Evolutionary conservation across 768 basidiomycete species (phyloP), one percentile per base, ranked within the genome.

Genomic region (Tylopilus felleus): DNA sequence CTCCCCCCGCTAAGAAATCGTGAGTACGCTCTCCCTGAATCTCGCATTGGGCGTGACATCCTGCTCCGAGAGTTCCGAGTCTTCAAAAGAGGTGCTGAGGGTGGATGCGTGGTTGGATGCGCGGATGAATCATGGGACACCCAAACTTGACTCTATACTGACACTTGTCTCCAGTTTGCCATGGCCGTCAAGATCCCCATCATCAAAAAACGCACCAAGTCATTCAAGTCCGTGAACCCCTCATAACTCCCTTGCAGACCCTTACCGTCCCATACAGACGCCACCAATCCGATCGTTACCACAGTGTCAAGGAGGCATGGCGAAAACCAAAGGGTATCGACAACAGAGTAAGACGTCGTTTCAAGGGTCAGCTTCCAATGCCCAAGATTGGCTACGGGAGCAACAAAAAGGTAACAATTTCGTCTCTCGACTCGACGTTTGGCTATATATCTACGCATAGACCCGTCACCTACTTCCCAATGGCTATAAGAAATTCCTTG

Each of bases 241-340:
- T 51, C 33, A 1, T 29, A 46, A 28, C 41, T 49, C 53, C 47
- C 41, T 19, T 56, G 14, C 27, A 42, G 19, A 48, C 45, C 57
- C 60, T 71, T 35, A 57, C 38, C 13, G 53, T 46, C n/a, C 33
- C 52, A 31, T 51, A 28, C 71, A 93, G 91, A 82, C 92, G 96
- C 76, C 96, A 98, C 76, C 96, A 98, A 77, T 96, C 93, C 47
- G 96, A 98, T 78, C 90, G 96, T 71, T 98, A 97, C 80, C 84
- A 91, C 73, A 78, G 88, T 62, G 94, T 98, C 64, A 96, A 96
- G 83, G 94, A 97, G 80, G 80, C 91, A 80, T 99, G 97, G 97
- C 84, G 97, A 74, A 99, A 99, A 81, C 97, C 97, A 64, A 99
- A 98, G 86, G 97, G 96, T 92, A 98, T 98, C 66, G 96, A 98